Evolutionary conservation across 2,329 filamentous ascomycete species (phyloP).

Genomic region (Septoria petroselini): DNA sequence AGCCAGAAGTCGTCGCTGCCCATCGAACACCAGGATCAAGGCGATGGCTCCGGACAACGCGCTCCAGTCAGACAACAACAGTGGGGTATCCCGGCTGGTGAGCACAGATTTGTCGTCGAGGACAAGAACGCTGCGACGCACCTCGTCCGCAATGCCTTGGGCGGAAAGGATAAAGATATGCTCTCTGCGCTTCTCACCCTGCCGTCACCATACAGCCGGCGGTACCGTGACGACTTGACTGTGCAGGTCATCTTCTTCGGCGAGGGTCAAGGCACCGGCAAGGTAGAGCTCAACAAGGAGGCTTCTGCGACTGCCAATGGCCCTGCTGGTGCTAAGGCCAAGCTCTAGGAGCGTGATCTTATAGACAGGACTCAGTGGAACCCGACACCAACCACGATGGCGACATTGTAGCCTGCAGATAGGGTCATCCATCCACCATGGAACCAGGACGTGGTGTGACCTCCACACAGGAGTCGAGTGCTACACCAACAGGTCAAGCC

Average conservation of each 20-base stretch:
- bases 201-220: constrained; percentile 82
- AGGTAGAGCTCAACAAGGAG: constrained; percentile 79
- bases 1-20: constrained; percentile 58
- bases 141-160: constrained; percentile 88
- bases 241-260: constrained; percentile 99
- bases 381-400: not conserved
- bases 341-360: constrained; percentile 19
- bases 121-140: constrained; percentile 97
- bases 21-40: constrained; percentile 63
- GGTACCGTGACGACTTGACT: constrained; percentile 92
- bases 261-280: constrained; percentile 69
- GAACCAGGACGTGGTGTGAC: too few species aligned
- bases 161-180: constrained; percentile 90
- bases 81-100: constrained; percentile 76
- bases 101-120: constrained; percentile 84
- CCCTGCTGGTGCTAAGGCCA: constrained; percentile 29
- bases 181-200: constrained; percentile 87
- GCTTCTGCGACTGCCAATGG: constrained; percentile 61
- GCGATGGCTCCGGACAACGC: constrained; percentile 64
- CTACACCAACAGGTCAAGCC: not conserved
- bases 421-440: too few species aligned
- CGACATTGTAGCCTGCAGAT: not conserved
- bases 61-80: constrained; percentile 85
- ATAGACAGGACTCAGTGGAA: not conserved
- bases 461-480: too few species aligned